phyloP scores from a whole-genome alignment of 2,329 filamentous ascomycete species.

The Elsinoe fawcettii region DNA sequence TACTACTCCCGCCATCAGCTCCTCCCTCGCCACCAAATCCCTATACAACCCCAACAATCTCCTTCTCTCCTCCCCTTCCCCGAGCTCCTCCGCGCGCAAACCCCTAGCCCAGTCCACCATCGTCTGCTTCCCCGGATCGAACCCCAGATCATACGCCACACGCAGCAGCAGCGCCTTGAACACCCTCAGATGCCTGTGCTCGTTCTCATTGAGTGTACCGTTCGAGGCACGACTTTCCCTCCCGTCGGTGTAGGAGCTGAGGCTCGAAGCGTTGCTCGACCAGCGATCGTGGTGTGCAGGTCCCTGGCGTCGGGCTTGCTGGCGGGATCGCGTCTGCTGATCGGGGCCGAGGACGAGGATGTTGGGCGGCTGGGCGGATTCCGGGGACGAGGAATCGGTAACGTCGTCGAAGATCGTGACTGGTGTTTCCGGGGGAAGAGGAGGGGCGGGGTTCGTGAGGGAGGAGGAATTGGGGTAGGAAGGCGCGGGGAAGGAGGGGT shows the following conservation, averaged over 20 bases:
- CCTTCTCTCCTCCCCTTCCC: background rate
- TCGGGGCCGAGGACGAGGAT: constrained; percentile 76
- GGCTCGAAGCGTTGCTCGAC: constrained; percentile 67
- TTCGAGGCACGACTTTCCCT: constrained; percentile 62
- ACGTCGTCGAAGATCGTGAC: constrained; percentile 94
- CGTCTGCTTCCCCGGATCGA: constrained; percentile 42
- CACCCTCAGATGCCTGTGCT: constrained; percentile 56
- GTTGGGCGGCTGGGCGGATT: constrained; percentile 65
- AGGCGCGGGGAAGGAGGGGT: background rate
- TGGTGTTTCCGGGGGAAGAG: constrained; percentile 69
- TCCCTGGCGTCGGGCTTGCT: background rate
- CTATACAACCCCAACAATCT: constrained; percentile 7
- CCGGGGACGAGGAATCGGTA: constrained; percentile 61
- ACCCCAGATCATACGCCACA: constrained; percentile 79
- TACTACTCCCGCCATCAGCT: constrained; percentile 31
- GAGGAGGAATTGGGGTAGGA: background rate
- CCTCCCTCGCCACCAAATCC: background rate
- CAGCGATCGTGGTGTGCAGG: constrained; percentile 56
- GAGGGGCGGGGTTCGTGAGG: constrained; percentile 13
- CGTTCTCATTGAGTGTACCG: constrained; percentile 60
- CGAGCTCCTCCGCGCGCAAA: background rate
- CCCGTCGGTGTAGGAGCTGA: constrained; percentile 70
- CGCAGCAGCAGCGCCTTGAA: constrained; percentile 75
- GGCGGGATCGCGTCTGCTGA: background rate
- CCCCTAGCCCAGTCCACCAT: background rate